Percentiles rank a stretch among this genome's conserved stretches.
Conservation (phyloP, 2,329 filamentous ascomycete species). For the Dothideomycetes sp. region DNA sequence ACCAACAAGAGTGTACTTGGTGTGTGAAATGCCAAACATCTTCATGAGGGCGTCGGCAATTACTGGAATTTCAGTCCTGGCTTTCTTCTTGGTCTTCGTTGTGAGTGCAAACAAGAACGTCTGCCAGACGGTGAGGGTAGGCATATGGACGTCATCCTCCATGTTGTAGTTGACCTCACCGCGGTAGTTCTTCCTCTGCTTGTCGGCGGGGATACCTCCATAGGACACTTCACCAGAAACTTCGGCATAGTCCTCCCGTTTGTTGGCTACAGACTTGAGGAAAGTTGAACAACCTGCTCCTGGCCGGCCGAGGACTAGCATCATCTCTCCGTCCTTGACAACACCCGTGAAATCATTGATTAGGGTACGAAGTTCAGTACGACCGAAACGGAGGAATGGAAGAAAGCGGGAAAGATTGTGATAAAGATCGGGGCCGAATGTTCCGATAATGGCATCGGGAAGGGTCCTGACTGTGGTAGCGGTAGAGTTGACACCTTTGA, state of each 20-base stretch:
- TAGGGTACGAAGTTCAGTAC: conserved; percentile 41
- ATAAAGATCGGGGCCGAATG: conserved; percentile 73
- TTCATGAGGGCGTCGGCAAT: conserved; percentile 61
- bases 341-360: conserved; percentile 58
- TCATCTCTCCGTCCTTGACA: conserved; percentile 51
- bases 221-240: conserved; percentile 63
- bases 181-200: conserved; percentile 57
- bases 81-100: conserved; percentile 62
- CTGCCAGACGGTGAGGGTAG: conserved; percentile 64
- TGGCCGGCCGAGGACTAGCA: conserved; percentile 62
- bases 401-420: conserved; percentile 46
- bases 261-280: conserved; percentile 63
- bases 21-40: conserved; percentile 71
- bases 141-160: conserved; percentile 67
- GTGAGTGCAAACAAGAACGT: conserved; percentile 64
- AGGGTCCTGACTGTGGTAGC: conserved; percentile 61
- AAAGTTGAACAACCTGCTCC: conserved; percentile 69
- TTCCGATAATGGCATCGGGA: conserved; percentile 63
- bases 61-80: conserved; percentile 51
- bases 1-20: conserved; percentile 64
- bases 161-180: conserved; percentile 71
- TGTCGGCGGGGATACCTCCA: conserved; percentile 56
- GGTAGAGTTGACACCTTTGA: conserved; percentile 58
- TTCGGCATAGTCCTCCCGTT: conserved; percentile 51
- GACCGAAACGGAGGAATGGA: conserved; percentile 38